Evolutionary conservation across 1,284 basidiomycete species (phyloP).

Genomic region (Ustilago cynodontis): DNA sequence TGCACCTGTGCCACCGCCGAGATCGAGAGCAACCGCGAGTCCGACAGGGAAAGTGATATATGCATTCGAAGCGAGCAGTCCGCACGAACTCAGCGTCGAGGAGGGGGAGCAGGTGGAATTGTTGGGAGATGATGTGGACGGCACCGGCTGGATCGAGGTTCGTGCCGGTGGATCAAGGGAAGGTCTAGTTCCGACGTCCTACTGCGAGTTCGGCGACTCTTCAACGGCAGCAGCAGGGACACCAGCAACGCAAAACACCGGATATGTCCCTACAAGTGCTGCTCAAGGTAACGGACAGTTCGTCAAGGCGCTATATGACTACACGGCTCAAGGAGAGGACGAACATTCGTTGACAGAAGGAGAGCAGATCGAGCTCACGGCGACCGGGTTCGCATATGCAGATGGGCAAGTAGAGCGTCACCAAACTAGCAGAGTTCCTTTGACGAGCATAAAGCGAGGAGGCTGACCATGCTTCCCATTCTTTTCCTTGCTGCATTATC

Average conservation of each 20-base stretch:
- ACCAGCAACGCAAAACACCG: constrained; percentile 7
- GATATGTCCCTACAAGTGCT: background rate
- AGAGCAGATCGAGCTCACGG: constrained; percentile 46
- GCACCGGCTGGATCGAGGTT: constrained; percentile 56
- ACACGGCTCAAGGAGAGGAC: constrained; percentile 48
- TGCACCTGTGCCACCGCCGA: background rate
- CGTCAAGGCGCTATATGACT: constrained; percentile 55
- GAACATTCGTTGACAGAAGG: constrained; percentile 40
- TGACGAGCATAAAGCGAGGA: no score
- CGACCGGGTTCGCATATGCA: constrained; percentile 43
- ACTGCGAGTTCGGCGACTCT: constrained; percentile 31
- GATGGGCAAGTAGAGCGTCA: constrained; percentile 40
- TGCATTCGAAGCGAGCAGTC: constrained; percentile 51
- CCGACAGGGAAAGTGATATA: constrained; percentile 38
- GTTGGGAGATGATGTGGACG: constrained; percentile 54
- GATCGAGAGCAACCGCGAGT: background rate
- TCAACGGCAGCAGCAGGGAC: background rate
- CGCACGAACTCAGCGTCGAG: constrained; percentile 51
- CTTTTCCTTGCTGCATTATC: background rate
- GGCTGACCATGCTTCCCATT: constrained; percentile 4
- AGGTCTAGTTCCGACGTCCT: constrained; percentile 57
- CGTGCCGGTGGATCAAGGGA: constrained; percentile 13
- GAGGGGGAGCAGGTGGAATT: constrained; percentile 52
- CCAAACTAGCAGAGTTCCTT: background rate
- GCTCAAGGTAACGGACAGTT: constrained; percentile 36